A percentile compares a stretch with the other conserved stretches of the same genome.
These are phyloP conservation scores for Coemansia asiatica DNA, from an alignment of 192 early-diverging fungal genomes.

Conservation along the genomic window DNA sequence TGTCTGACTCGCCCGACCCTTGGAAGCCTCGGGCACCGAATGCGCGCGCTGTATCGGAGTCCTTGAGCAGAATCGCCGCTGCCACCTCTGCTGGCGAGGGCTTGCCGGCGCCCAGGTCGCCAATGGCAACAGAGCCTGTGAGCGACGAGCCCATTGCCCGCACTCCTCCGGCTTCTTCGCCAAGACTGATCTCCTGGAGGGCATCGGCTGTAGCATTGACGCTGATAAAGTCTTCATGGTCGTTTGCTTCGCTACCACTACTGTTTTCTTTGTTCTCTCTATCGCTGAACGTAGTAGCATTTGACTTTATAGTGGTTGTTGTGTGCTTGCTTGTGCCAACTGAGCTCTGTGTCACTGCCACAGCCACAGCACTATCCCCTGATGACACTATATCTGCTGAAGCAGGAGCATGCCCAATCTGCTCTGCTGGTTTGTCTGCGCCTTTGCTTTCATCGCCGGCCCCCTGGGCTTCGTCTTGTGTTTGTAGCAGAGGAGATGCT, in stretches of 20 bases:
- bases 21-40: constrained; percentile 7
- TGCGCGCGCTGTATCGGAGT: constrained; percentile 16
- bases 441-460: not conserved
- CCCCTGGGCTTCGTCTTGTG: not conserved
- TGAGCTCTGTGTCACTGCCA: not conserved
- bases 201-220: constrained; percentile 10
- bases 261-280: not conserved
- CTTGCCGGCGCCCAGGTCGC: not conserved
- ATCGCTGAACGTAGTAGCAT: not conserved
- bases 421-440: not conserved
- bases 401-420: not conserved
- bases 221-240: constrained; percentile 4
- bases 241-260: constrained; percentile 2
- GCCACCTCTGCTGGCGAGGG: constrained; percentile 18
- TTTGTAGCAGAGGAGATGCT: not conserved
- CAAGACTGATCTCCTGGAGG: constrained; percentile 11
- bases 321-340: not conserved
- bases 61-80: constrained; percentile 22
- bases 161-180: not conserved
- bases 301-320: not conserved
- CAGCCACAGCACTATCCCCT: constrained; percentile 1
- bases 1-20: constrained; percentile 26
- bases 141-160: not conserved
- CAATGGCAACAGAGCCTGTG: not conserved
- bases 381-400: constrained; percentile 5